These are phyloP conservation scores for Paecilomyces sp. DNA, from an alignment of 2,329 filamentous ascomycete genomes.

Conservation along the genomic window DNA sequence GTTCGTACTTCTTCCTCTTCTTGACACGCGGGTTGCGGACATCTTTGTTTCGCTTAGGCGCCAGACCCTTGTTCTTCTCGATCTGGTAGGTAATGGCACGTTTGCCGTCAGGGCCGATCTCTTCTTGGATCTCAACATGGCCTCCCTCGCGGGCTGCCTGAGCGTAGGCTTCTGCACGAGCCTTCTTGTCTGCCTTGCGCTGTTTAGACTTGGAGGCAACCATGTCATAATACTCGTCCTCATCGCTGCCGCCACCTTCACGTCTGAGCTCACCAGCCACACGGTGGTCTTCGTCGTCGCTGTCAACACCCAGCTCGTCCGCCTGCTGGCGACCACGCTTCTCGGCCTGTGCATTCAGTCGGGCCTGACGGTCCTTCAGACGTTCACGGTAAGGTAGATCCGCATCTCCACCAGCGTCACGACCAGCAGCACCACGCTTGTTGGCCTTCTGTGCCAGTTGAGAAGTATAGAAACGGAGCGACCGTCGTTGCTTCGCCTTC, in stretches of 20 bases:
- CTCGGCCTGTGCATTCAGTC: constrained; percentile 83
- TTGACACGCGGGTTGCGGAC: constrained; percentile 92
- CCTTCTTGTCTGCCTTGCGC: constrained; percentile 68
- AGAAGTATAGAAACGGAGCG: constrained; percentile 92
- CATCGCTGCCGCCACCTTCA: constrained; percentile 30
- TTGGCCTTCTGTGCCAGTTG: constrained; percentile 94
- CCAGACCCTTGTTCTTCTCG: constrained; percentile 94
- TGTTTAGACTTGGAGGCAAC: constrained; percentile 54
- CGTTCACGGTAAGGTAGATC: constrained; percentile 78
- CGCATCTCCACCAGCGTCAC: constrained; percentile 54
- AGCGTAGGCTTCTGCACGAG: constrained; percentile 51
- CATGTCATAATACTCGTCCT: constrained; percentile 75
- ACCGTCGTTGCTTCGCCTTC: constrained; percentile 85
- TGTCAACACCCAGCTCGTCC: constrained; percentile 60
- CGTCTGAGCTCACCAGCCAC: constrained; percentile 44
- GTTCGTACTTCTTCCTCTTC: constrained; percentile 93
- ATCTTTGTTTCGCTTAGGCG: constrained; percentile 86
- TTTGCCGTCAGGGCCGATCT: constrained; percentile 76
- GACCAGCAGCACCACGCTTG: constrained; percentile 59
- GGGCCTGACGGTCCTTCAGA: constrained; percentile 73
- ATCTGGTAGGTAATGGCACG: constrained; percentile 89
- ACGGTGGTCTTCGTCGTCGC: constrained; percentile 57
- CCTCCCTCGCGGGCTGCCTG: constrained; percentile 50
- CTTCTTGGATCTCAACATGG: constrained; percentile 58
- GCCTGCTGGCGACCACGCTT: constrained; percentile 63